These are phyloP conservation scores for Myriosclerotinia scirpicola DNA, from an alignment of 2,329 filamentous ascomycete species.

Conservation along the genomic window DNA sequence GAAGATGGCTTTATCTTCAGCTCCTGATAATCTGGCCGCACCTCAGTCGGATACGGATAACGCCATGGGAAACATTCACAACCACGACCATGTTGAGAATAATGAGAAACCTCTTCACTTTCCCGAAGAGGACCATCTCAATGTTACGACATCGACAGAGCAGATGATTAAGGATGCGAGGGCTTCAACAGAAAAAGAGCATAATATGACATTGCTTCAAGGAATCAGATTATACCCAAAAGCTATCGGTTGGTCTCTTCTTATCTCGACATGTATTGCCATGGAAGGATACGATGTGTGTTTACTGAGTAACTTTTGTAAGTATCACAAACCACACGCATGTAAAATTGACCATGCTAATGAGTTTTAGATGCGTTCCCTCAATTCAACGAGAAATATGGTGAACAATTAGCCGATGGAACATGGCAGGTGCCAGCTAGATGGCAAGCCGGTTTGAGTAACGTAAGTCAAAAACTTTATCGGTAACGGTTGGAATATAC, in stretches of 20 bases:
- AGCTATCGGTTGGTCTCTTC: constrained; percentile 40
- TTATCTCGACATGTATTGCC: constrained; percentile 44
- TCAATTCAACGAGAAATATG: constrained; percentile 40
- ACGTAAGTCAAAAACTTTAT: constrained; percentile 23
- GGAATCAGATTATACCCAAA: constrained; percentile 34
- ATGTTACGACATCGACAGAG: constrained; percentile 18
- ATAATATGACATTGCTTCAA: constrained; percentile 27
- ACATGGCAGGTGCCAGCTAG: constrained; percentile 34
- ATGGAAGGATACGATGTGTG: constrained; percentile 47
- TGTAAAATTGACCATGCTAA: constrained; percentile 12
- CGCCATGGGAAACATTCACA: constrained; percentile 11
- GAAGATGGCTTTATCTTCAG: constrained; percentile 17
- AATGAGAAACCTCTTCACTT: constrained; percentile 23
- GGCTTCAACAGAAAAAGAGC: constrained; percentile 21
- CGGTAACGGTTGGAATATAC: neutral
- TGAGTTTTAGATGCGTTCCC: constrained; percentile 42
- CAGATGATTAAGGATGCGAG: constrained; percentile 24
- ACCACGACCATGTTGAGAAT: neutral
- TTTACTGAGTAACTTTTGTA: constrained; percentile 42
- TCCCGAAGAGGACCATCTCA: constrained; percentile 11
- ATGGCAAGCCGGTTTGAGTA: constrained; percentile 40
- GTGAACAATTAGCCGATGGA: constrained; percentile 28
- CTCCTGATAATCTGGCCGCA: constrained; percentile 16
- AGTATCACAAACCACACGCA: constrained; percentile 25
- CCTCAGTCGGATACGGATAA: constrained; percentile 8